Base-by-base conservation (phyloP, 345 rosid species). In the Geranium rotundifolium region DNA sequence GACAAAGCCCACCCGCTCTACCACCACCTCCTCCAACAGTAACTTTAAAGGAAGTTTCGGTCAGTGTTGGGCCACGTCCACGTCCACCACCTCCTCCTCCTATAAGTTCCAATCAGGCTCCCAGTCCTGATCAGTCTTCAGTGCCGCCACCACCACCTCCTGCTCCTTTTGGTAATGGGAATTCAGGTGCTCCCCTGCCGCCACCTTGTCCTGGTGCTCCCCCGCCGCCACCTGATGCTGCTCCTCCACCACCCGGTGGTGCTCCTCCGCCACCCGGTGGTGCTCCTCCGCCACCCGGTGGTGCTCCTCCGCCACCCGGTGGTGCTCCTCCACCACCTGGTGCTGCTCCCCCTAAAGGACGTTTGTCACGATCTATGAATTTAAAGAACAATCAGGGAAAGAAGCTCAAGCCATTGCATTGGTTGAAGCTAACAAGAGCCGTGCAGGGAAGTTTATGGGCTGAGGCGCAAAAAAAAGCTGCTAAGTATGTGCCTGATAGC, bases 371-470 rank as follows among this genome's bases (percentile, higher is more conserved):
- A 30, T 66, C 79, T 60, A 69, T 85, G 68, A 73, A 71, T 77
- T 73, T 75, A 50, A 89, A 71, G 79, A 76, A 65, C 65, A 65
- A 76, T 65, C 86, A 84, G 60, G 61, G 80, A 56, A 92, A 89
- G 71, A 92, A 92, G 78, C 75, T 92, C 67, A 92, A 92, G 80
- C 96, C 98, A 9, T 75, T 89, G 78, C 98, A 92, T 79, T 92
- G 98, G 98, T 76, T 92, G 81, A 92, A 92, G 81, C 67, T 92
- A 63, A 74, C 91, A 59, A 92, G 89, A 85, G 96, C 96, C 31
- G 89, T 87, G 19, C 86, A 82, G 65, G 98, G 98, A 74, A 92
- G 98, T 73, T 79, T 92, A 64, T 92, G 98, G 98, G 98, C 96
- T 37, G 98, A 92, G 77, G 73, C 98, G 60, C 95, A 85, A 74